phyloP scores from a whole-genome alignment of 345 rosid genomes.

The Arabidopsis thaliana region DNA sequence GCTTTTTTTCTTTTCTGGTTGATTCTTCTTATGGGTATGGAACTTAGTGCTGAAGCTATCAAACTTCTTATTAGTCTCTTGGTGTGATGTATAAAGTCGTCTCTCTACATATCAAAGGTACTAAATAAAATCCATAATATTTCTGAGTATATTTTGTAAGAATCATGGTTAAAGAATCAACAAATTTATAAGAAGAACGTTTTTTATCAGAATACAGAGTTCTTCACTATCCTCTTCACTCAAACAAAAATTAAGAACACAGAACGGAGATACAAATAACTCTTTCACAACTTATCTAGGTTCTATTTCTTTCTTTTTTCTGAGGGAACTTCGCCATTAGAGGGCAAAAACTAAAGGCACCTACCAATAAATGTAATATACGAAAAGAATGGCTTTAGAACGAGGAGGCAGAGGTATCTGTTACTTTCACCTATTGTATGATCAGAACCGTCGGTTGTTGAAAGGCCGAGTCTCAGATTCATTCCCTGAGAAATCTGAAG shows the following conservation, averaged over 20 bases:
- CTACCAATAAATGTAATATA: slow-evolving; percentile 38
- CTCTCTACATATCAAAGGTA: slow-evolving; percentile 1
- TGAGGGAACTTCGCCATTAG: slow-evolving; percentile 22
- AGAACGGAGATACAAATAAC: slow-evolving; percentile 16
- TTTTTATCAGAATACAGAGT: slow-evolving; percentile 28
- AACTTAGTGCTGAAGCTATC: slow-evolving; percentile 34
- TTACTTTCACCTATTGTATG: slow-evolving; percentile 39
- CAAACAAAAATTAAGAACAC: slow-evolving; percentile 24
- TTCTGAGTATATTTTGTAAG: neutral
- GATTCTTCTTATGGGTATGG: slow-evolving; percentile 9
- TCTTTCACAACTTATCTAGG: slow-evolving; percentile 25
- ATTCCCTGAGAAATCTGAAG: slow-evolving; percentile 50
- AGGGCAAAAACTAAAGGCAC: slow-evolving; percentile 40
- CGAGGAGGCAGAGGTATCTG: slow-evolving; percentile 23
- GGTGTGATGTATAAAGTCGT: slow-evolving; percentile 21
- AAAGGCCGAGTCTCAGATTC: slow-evolving; percentile 45
- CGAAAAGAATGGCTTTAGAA: slow-evolving; percentile 32
- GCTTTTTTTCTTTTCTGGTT: neutral
- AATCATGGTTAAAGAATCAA: slow-evolving; percentile 33
- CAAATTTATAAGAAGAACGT: slow-evolving; percentile 24
- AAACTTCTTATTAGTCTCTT: slow-evolving; percentile 19
- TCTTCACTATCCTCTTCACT: slow-evolving; percentile 36
- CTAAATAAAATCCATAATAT: slow-evolving; percentile 17
- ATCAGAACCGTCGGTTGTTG: slow-evolving; percentile 36
- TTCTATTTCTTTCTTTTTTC: slow-evolving; percentile 10